Evolutionary conservation across 805 yeast genomes (phyloP).

Genomic region (Maudiozyma saulgeensis): DNA sequence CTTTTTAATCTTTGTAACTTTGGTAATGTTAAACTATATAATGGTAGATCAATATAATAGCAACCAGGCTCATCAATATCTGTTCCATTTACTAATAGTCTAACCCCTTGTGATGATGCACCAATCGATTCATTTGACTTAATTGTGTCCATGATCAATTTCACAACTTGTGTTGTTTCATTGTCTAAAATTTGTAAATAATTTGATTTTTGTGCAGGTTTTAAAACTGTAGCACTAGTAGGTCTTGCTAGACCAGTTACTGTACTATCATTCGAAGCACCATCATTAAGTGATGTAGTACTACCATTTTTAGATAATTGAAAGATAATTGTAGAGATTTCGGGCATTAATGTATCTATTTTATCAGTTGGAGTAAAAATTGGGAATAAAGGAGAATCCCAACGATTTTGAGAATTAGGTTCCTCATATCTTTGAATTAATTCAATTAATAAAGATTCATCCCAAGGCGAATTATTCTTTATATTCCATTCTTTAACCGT

Average conservation of each 20-base stretch:
- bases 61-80: slow-evolving; percentile 32
- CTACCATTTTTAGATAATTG: slow-evolving; percentile 11
- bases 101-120: slow-evolving; percentile 29
- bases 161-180: slow-evolving; percentile 55
- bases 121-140: slow-evolving; percentile 31
- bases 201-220: slow-evolving; percentile 68
- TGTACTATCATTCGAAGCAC: slow-evolving; percentile 35
- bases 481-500: slow-evolving; percentile 56
- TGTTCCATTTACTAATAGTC: slow-evolving; percentile 34
- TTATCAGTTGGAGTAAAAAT: slow-evolving; percentile 36
- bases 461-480: slow-evolving; percentile 41
- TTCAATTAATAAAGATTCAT: slow-evolving; percentile 50
- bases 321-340: slow-evolving; percentile 55
- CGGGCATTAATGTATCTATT: slow-evolving; percentile 48
- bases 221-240: slow-evolving; percentile 73
- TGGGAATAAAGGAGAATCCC: slow-evolving; percentile 90
- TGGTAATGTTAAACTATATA: slow-evolving; percentile 46
- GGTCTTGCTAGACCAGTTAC: slow-evolving; percentile 43
- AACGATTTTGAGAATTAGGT: slow-evolving; percentile 73
- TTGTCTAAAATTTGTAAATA: slow-evolving; percentile 72
- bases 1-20: slow-evolving; percentile 78
- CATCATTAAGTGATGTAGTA: slow-evolving; percentile 4
- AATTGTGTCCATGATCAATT: slow-evolving; percentile 46
- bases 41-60: slow-evolving; percentile 52
- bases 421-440: slow-evolving; percentile 85